phyloP scores from a whole-genome alignment of 2,329 filamentous ascomycete species.

The Colletotrichum scovillei region DNA sequence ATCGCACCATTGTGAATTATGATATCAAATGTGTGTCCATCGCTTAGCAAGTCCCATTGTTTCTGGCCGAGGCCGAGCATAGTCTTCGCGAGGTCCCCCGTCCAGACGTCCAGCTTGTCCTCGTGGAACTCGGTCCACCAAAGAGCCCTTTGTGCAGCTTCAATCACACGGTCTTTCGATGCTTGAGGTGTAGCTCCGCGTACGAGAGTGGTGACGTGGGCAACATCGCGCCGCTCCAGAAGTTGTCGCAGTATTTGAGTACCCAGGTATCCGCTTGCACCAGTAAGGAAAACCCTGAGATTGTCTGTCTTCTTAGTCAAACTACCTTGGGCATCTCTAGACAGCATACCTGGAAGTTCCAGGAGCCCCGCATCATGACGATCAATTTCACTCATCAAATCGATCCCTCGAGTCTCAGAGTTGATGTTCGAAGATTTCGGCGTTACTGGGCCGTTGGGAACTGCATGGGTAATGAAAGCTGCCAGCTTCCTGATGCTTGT shows the following conservation, averaged over 20 bases:
- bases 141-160: neutral
- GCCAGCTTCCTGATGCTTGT: slow-evolving; percentile 20
- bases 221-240: neutral
- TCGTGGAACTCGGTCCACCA: slow-evolving; percentile 25
- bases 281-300: slow-evolving; percentile 18
- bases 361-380: neutral
- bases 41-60: neutral
- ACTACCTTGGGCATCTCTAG: no score
- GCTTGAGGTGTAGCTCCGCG: neutral
- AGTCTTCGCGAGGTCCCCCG: neutral
- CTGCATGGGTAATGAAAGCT: neutral
- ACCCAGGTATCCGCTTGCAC: slow-evolving; percentile 10
- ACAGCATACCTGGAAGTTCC: neutral
- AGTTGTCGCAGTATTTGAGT: slow-evolving; percentile 25
- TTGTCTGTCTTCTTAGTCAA: neutral
- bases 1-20: slow-evolving; percentile 17
- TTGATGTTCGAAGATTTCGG: accelerated
- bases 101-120: slow-evolving; percentile 20
- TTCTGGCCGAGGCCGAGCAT: neutral
- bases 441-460: no score
- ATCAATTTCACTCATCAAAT: slow-evolving; percentile 6
- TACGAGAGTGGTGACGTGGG: neutral
- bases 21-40: neutral
- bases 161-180: neutral
- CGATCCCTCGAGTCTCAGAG: neutral